These are phyloP conservation scores for Chrysosporium queenslandicum DNA, from an alignment of 2,329 filamentous ascomycete species.

Conservation along the genomic window DNA sequence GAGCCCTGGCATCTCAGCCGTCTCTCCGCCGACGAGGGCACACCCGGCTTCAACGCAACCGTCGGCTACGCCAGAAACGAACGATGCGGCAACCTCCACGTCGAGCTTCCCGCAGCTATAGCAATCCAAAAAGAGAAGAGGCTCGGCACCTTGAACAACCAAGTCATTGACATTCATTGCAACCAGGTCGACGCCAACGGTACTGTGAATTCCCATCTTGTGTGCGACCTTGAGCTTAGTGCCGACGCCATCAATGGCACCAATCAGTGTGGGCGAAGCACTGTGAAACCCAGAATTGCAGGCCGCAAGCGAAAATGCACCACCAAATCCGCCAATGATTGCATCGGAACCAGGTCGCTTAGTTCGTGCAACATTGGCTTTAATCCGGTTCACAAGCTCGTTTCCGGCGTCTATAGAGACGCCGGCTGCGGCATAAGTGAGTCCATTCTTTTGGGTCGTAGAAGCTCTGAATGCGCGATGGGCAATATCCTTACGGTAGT, in stretches of 20 bases:
- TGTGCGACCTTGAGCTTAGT: conserved; percentile 97
- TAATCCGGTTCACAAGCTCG: conserved; percentile 83
- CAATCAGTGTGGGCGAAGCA: conserved; percentile 71
- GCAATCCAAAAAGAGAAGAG: conserved; percentile 95
- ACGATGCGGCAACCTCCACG: conserved; percentile 65
- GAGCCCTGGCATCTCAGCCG: conserved; percentile 95
- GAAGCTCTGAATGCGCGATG: conserved; percentile 47
- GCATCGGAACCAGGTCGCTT: conserved; percentile 78
- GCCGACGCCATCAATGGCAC: conserved; percentile 89
- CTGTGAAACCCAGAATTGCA: conserved; percentile 61
- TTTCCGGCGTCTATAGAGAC: conserved; percentile 94
- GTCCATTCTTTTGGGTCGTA: conserved; percentile 26
- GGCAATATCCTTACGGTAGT: conserved; percentile 87
- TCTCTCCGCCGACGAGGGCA: conserved; percentile 92
- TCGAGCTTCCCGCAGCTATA: conserved; percentile 87
- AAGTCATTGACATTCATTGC: conserved; percentile 99
- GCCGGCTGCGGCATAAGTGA: conserved; percentile 89
- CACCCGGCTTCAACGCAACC: conserved; percentile 79
- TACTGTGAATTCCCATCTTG: conserved; percentile 77
- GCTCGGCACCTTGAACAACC: conserved; percentile 88
- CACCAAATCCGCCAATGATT: conserved; percentile 90
- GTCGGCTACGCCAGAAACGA: conserved; percentile 79
- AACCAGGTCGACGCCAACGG: conserved; percentile 91
- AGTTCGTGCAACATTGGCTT: conserved; percentile 76
- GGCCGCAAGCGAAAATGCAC: conserved; percentile 65